These are phyloP conservation scores for Plasmodium gallinaceum DNA, from an alignment of 169 alveolate species.

Conservation along the genomic window DNA sequence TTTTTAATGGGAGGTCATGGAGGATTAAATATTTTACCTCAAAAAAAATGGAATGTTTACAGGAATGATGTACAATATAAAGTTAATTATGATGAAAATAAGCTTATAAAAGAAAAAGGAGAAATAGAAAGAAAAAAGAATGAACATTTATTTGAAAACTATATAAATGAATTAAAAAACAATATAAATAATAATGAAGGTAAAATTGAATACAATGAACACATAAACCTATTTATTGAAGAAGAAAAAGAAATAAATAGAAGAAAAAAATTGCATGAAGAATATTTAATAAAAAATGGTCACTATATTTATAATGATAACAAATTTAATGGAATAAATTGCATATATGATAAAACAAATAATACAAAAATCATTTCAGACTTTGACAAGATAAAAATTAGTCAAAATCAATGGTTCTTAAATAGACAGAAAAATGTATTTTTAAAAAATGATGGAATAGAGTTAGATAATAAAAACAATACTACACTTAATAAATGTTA, in stretches of 20 bases:
- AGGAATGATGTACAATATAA: conserved; percentile 89
- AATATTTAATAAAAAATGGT: conserved; percentile 68
- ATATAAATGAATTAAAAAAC: conserved; percentile 11
- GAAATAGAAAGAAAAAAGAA: conserved; percentile 59
- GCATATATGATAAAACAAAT: conserved; percentile 59
- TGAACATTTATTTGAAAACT: conserved; percentile 25
- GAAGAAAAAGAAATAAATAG: conserved; percentile 72
- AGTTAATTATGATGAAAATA: conserved; percentile 85
- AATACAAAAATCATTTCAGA: conserved; percentile 65
- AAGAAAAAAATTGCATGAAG: conserved; percentile 70
- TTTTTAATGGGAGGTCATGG: conserved; percentile 94
- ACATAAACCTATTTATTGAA: conserved; percentile 54
- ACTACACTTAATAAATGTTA: background rate
- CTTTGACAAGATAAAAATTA: conserved; percentile 44
- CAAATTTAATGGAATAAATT: conserved; percentile 38
- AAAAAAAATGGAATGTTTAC: conserved; percentile 93
- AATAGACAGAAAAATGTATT: conserved; percentile 20
- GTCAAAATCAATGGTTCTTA: conserved; percentile 42
- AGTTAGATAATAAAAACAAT: conserved; percentile 5
- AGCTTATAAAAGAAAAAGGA: conserved; percentile 69
- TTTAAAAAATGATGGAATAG: background rate
- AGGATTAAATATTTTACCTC: conserved; percentile 93
- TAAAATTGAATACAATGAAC: conserved; percentile 9
- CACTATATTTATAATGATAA: conserved; percentile 58
- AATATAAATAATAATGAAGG: conserved; percentile 19